phyloP scores from a whole-genome alignment of 208 protist genomes.

The Leishmania gerbilli region DNA sequence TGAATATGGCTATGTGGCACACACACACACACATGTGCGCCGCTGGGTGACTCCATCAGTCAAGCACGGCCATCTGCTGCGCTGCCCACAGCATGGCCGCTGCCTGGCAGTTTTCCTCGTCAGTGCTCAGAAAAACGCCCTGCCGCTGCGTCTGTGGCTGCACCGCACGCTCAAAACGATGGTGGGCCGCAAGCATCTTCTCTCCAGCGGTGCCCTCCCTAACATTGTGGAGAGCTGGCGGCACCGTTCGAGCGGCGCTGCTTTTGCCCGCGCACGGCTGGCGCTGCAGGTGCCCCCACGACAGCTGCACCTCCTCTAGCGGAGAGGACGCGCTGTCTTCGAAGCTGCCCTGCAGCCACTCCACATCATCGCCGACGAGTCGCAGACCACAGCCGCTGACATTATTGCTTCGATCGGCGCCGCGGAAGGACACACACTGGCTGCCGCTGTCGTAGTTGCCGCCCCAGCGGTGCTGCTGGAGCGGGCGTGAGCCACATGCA shows the following conservation, averaged over 20 bases:
- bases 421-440: background rate
- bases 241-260: background rate
- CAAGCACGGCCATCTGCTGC: background rate
- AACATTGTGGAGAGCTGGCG: background rate
- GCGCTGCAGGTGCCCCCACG: slow-evolving; percentile 5
- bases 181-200: background rate
- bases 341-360: background rate
- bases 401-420: slow-evolving; percentile 2
- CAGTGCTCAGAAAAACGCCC: background rate
- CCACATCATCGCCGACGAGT: slow-evolving; percentile 11
- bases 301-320: slow-evolving; percentile 2
- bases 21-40: background rate
- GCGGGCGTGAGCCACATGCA: background rate
- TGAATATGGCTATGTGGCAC: background rate
- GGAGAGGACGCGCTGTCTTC: background rate
- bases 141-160: slow-evolving; percentile 1
- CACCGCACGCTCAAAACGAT: slow-evolving; percentile 9
- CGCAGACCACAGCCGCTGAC: slow-evolving; percentile 5
- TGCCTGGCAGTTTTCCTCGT: background rate
- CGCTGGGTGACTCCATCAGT: background rate
- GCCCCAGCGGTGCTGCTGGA: background rate
- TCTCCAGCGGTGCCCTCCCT: background rate
- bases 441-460: slow-evolving; percentile 11
- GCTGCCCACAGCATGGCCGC: slow-evolving; percentile 15
- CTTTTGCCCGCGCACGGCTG: background rate